Evolutionary conservation across 2,329 filamentous ascomycete species (phyloP), one percentile per base, ranked within the genome.

Genomic region (Tolypocladium amazonense): DNA sequence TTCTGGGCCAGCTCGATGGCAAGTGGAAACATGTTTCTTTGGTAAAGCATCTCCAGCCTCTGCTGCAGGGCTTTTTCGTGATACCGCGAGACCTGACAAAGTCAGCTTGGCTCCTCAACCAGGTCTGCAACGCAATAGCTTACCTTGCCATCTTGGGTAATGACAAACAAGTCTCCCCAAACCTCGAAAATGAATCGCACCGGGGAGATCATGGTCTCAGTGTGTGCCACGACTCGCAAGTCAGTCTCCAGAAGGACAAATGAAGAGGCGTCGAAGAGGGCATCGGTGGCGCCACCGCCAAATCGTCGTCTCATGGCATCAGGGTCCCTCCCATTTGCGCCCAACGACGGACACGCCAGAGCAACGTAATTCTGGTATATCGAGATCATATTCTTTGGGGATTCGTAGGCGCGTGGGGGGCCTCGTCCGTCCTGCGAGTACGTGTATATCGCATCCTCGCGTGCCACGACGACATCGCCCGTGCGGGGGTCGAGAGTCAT

Each of bases 381-480:
- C 53, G 84, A 81, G 41, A 97, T 84, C 59, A 90, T 80, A 66
- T 87, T 92, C 76, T 99, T 99, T 8, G 89, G 86, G 6, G 90
- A 89, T 71, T 99, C 93, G 70, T 95, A 97, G 0, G 92, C 92
- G 73, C 90, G 92, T 47, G 91, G 93, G 1, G 91, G 88, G 0
- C 92, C 92, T 61, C 92, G 85, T 0, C 93, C 93, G 61, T 94
- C 89, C 0, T 88, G 76, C 0, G 88, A 89, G 73, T 97, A 99
- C 61, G 90, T 92, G 75, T 97, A 97, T 58, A 99, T 88, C 9
- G 93, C 94, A 81, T 99, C 95, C 66, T 97, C 91, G 62, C 94
- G 81, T 1, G 88, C 94, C n/a, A 99, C 88, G 3, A 99, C 84
- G 25, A 99, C 87, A 64, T 97, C 90, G 6, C 89, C 90, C 0